A percentile compares a stretch with the other conserved stretches of the same genome.
phyloP scores from a whole-genome alignment of 345 rosid species.

The Eucalyptus decipiens region DNA sequence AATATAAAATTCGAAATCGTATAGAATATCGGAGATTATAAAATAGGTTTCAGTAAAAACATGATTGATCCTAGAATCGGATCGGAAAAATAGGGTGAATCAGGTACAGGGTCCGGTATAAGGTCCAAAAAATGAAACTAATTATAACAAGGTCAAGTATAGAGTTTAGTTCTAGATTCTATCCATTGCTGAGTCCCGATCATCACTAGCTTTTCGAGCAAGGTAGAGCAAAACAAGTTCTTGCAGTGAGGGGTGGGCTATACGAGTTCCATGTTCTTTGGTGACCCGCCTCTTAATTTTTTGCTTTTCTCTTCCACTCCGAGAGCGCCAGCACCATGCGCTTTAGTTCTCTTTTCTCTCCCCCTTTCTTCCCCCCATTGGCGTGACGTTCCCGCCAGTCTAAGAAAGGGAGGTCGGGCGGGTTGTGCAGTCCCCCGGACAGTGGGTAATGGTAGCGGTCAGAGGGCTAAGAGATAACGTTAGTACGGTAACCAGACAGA shows the following conservation, averaged over 20 bases:
- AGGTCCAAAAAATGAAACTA: accelerated
- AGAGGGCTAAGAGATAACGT: neutral
- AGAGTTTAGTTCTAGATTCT: no score
- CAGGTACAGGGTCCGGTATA: accelerated
- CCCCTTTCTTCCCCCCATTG: neutral
- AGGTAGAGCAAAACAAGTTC: neutral
- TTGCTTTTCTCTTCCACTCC: neutral
- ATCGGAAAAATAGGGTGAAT: accelerated
- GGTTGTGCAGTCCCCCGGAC: neutral
- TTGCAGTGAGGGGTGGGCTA: neutral
- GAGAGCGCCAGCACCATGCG: neutral
- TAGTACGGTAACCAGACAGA: slow-evolving; percentile 14
- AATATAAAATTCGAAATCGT: no score
- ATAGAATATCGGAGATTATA: no score
- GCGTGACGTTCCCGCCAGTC: neutral
- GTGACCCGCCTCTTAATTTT: neutral
- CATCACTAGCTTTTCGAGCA: neutral
- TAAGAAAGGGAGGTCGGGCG: neutral
- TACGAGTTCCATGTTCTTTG: neutral
- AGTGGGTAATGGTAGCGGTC: neutral
- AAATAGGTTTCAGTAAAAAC: accelerated
- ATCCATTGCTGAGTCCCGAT: no score
- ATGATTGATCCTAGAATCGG: accelerated
- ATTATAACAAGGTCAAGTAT: accelerated
- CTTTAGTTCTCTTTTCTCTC: neutral